Base-by-base conservation (phyloP, 371 early-diverging fungal genomes). In the Syncephalis fuscata region DNA sequence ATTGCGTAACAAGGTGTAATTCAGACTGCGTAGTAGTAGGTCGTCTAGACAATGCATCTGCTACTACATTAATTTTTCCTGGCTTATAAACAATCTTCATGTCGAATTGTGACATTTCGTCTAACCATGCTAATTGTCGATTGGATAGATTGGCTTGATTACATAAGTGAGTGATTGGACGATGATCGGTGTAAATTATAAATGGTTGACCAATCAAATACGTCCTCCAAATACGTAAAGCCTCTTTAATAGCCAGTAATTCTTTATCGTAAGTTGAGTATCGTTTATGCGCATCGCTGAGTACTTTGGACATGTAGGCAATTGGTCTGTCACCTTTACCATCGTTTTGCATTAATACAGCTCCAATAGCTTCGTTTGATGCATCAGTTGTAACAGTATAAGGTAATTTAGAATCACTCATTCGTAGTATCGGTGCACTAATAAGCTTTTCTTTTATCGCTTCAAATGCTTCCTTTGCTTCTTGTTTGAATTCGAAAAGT, bases 251-350 rank as follows among this genome's bases (percentile, higher is more conserved):
- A 23, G 57, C 62, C 7, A 61, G 49, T 0, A 52, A 41, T 48
- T 67, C 68, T 24, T 60, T 53, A 10, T 62, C 63, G 9, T 56
- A 47, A 21, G 47, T 49, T 0, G 49, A 38, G 22, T 60, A 60
- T 2, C 50, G 46, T 4, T 19, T n/a, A 46, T 66, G 60, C 10
- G 60, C 59, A 1, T 25, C 14, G 1, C 47, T 41, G 5, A 69
- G 40, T 44, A 48, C 50, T 5, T 48, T 44, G 2, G 62, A 65
- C 16, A 43, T 38, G 50, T 48, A 59, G 3, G 56, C 54, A 1
- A 66, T 53, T 16, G 38, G 45, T 60, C 58, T 9, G 54, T 59
- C 44, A 4, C 44, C 49, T 23, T 48, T n/a, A 5, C 36, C 36
- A 17, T 54, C 39, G 1, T 42, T 44, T 47, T 55, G 53, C 42